Evolutionary conservation across 2,329 filamentous ascomycete genomes (phyloP).

Genomic region (Verticillium albo-atrum): DNA sequence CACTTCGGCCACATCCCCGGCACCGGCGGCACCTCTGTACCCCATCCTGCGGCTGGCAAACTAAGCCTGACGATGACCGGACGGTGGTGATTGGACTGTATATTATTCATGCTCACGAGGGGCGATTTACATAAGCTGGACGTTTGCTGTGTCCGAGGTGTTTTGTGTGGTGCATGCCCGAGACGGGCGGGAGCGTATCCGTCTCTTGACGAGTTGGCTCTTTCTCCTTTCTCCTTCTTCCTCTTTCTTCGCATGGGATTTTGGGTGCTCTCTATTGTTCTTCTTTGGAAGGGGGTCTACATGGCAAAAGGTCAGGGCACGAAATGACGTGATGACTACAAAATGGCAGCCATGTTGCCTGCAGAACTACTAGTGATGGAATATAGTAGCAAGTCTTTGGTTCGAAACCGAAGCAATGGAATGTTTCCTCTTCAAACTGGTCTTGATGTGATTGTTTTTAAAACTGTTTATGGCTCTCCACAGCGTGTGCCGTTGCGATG

Average conservation of each 20-base stretch:
- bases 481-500: no score
- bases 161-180: background rate
- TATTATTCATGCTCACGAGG: background rate
- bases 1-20: background rate
- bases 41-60: slow-evolving; percentile 35
- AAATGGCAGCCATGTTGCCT: background rate
- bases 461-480: no score
- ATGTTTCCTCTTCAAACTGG: background rate
- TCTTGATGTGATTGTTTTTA: background rate
- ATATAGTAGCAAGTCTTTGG: background rate
- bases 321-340: background rate
- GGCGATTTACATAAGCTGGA: background rate
- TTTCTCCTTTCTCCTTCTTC: background rate
- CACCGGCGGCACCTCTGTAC: slow-evolving; percentile 23
- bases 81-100: background rate
- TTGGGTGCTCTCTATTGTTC: background rate
- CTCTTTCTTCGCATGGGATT: background rate
- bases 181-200: background rate
- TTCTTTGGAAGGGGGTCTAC: background rate
- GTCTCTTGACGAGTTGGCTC: background rate
- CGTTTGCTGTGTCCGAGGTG: background rate
- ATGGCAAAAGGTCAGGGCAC: background rate
- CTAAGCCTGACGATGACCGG: background rate
- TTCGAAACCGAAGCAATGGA: background rate
- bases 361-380: background rate